A percentile compares a stretch with the other conserved stretches of the same genome.
Evolutionary conservation across 176 grass and related monocot genomes (phyloP).

Genomic region (Avena eriantha): DNA sequence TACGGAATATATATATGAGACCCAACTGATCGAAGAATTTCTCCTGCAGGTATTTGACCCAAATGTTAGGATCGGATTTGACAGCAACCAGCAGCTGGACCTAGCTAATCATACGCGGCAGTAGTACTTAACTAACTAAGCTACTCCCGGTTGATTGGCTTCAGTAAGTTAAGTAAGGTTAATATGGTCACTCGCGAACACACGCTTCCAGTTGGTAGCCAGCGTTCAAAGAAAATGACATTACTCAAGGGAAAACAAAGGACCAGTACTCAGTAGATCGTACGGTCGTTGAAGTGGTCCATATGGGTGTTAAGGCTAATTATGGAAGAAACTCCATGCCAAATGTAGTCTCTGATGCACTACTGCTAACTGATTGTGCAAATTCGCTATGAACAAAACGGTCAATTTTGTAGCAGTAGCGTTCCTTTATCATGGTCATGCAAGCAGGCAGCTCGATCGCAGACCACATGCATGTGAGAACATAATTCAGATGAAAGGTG

Average conservation of each 20-base stretch:
- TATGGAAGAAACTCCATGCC: neutral
- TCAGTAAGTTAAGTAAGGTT: neutral
- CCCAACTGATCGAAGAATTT: neutral
- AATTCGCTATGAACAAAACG: no score
- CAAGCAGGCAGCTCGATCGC: neutral
- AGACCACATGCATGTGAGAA: neutral
- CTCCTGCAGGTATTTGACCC: constrained; percentile 2
- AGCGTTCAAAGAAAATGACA: neutral
- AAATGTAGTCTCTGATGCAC: neutral
- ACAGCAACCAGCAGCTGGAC: no score
- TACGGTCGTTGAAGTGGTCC: constrained; percentile 31
- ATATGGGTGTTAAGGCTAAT: neutral
- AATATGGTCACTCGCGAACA: neutral
- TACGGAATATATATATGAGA: no score
- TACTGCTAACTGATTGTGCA: neutral
- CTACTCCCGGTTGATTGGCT: neutral
- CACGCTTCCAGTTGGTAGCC: constrained; percentile 2
- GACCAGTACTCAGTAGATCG: neutral
- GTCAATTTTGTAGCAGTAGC: no score
- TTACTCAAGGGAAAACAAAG: neutral
- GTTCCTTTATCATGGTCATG: neutral
- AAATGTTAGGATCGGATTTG: neutral
- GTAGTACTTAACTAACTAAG: neutral
- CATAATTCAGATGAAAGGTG: neutral
- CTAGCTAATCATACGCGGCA: no score